Percentiles rank a stretch among this genome's conserved stretches.
phyloP scores from a whole-genome alignment of 1,139 yeast genomes.

The Blastobotrys persicus region DNA sequence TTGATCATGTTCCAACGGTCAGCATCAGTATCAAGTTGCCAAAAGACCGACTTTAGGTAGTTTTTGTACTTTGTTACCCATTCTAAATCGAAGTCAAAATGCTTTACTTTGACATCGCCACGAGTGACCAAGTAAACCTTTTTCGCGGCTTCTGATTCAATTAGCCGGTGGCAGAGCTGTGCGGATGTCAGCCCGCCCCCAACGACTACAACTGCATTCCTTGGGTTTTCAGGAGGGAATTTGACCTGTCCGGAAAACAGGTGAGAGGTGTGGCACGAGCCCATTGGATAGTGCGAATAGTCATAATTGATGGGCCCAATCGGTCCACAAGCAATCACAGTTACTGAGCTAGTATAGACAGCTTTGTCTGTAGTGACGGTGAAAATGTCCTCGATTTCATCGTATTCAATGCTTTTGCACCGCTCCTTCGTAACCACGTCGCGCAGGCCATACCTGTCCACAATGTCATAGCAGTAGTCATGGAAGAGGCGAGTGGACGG shows the following conservation, averaged over 20 bases:
- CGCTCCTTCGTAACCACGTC: conserved; percentile 40
- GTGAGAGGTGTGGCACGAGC: conserved; percentile 48
- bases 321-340: conserved; percentile 47
- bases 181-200: conserved; percentile 54
- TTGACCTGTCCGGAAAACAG: conserved; percentile 33
- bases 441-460: conserved; percentile 39
- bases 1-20: conserved; percentile 45
- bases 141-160: conserved; percentile 35
- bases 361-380: conserved; percentile 15
- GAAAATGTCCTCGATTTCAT: conserved; percentile 10
- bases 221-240: conserved; percentile 27
- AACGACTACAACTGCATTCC: conserved; percentile 39
- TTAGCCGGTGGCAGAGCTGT: conserved; percentile 46
- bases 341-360: conserved; percentile 40
- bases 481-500: conserved; percentile 45
- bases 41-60: conserved; percentile 43
- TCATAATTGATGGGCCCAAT: conserved; percentile 40
- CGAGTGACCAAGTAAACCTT: conserved; percentile 42
- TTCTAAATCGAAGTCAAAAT: conserved; percentile 51
- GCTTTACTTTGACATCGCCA: conserved; percentile 47
- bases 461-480: conserved; percentile 43
- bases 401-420: conserved; percentile 40
- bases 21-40: conserved; percentile 45
- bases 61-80: conserved; percentile 54
- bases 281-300: conserved; percentile 32